These are phyloP conservation scores for Verticillium alfalfae DNA, from an alignment of 2,329 filamentous ascomycete genomes.

Conservation along the genomic window DNA sequence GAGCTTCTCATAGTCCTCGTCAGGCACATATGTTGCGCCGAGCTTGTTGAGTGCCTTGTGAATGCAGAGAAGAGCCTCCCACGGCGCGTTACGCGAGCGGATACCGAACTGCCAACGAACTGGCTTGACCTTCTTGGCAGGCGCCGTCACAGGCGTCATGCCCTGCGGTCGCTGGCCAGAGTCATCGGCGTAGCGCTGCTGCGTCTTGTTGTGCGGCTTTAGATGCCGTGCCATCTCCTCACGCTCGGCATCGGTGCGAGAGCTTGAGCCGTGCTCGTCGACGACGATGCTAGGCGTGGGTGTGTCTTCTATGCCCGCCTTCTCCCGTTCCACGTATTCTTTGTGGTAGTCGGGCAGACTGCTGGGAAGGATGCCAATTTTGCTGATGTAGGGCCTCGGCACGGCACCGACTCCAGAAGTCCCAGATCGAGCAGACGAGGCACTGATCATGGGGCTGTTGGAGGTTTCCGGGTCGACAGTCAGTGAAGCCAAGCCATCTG, in stretches of 20 bases:
- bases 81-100: conserved; percentile 85
- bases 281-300: conserved; percentile 35
- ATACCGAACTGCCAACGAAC: conserved; percentile 99
- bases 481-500: conserved; percentile 19
- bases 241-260: conserved; percentile 66
- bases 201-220: conserved; percentile 75
- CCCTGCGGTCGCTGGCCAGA: conserved; percentile 52
- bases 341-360: conserved; percentile 87
- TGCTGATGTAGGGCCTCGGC: conserved; percentile 63
- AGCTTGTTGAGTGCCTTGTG: conserved; percentile 87
- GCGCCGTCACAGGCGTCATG: conserved; percentile 53
- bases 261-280: conserved; percentile 39
- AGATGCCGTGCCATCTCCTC: conserved; percentile 75
- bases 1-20: conserved; percentile 51
- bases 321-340: conserved; percentile 75
- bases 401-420: conserved; percentile 42
- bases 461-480: conserved; percentile 28
- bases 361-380: conserved; percentile 85
- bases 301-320: conserved; percentile 42
- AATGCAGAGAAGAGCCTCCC: conserved; percentile 90
- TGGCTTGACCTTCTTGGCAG: conserved; percentile 67
- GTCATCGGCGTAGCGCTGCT: conserved; percentile 60
- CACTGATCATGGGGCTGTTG: conserved; percentile 44
- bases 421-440: conserved; percentile 49
- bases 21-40: conserved; percentile 79